These are phyloP conservation scores for Scutellaria barbata DNA, from an alignment of 257 asterid genomes.

Conservation along the genomic window DNA sequence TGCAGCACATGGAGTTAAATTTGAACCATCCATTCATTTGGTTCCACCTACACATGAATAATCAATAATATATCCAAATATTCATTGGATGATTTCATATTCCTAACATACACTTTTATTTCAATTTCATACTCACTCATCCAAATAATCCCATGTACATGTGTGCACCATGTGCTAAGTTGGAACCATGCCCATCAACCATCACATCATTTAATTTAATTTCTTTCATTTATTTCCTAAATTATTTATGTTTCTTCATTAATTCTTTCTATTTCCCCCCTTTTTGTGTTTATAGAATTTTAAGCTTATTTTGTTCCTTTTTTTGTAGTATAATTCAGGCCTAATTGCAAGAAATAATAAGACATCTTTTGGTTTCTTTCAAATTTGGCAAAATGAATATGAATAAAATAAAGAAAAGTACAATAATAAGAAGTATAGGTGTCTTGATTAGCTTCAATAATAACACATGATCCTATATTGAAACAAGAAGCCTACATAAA, in stretches of 20 bases:
- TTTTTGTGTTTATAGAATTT: background rate
- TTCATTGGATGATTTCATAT: slow-evolving; percentile 31
- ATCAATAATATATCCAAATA: slow-evolving; percentile 33
- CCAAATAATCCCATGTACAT: slow-evolving; percentile 37
- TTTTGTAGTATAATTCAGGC: too few relatives aligned
- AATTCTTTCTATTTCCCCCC: background rate
- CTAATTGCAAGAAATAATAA: too few relatives aligned
- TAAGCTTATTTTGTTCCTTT: background rate
- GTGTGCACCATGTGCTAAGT: slow-evolving; percentile 60
- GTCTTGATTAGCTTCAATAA: too few relatives aligned
- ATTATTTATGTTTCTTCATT: background rate
- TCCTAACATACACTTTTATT: slow-evolving; percentile 29
- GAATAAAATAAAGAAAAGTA: too few relatives aligned
- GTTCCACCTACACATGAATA: slow-evolving; percentile 24
- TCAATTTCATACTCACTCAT: slow-evolving; percentile 9
- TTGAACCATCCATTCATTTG: slow-evolving; percentile 40
- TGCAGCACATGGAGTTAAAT: slow-evolving; percentile 50
- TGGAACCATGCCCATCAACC: slow-evolving; percentile 43
- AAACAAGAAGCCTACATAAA: too few relatives aligned
- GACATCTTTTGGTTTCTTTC: too few relatives aligned
- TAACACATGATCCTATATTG: too few relatives aligned
- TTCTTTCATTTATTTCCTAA: background rate
- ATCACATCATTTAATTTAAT: slow-evolving; percentile 49
- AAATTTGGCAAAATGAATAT: too few relatives aligned
- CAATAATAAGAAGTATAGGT: too few relatives aligned